Base-by-base conservation (phyloP, 768 basidiomycete species). In the Trichaptum fuscoviolaceum region DNA sequence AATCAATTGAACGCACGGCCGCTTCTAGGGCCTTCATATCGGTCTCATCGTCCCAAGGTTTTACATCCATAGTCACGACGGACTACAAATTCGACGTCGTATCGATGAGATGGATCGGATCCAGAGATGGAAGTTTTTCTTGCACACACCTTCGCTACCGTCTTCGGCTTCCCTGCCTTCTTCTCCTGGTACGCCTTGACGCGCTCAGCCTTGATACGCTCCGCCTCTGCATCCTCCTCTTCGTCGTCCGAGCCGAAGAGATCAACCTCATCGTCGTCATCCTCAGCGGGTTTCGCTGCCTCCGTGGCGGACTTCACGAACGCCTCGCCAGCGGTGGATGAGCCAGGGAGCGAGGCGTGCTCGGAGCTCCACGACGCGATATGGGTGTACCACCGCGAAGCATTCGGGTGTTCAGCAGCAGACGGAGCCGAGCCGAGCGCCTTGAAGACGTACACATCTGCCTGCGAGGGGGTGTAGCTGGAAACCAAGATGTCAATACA, bases 21-120 rank as follows among this genome's bases (percentile, higher is more conserved):
- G 82, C 77, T 79, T 99, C 96, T 71, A 99, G 83, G 63, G 82
- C 91, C 58, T 75, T 84, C 96, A 99, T 96, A 79, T 98, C 94
- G 63, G 97, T 99, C 82, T 97, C 95, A 75, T 99, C 96, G 77
- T 99, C 96, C 96, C 95, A 97, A 57, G 96, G 96, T 81, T 99
- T 99, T 69, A 99, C 95, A 71, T 99, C 96, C 71, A 99, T 81
- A 61, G 96, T 99, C 63, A 99, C 97, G 68, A 99, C 88, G 71
- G 97, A 99, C 95, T 98, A 77, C 67, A 18, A 36, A 66, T 2
- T 52, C 3, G 42, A 12, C 42, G 15, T 52, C 42, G 42, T 12
- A 12, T 52, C 42, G 42, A 12, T 52, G 5, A 65, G 65, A 63
- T 58, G 42, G 35, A 69, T 66, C 64, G 63, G 64, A 63, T 62